Conservation (phyloP, 257 asterid species). For the Solanum commersonii region DNA sequence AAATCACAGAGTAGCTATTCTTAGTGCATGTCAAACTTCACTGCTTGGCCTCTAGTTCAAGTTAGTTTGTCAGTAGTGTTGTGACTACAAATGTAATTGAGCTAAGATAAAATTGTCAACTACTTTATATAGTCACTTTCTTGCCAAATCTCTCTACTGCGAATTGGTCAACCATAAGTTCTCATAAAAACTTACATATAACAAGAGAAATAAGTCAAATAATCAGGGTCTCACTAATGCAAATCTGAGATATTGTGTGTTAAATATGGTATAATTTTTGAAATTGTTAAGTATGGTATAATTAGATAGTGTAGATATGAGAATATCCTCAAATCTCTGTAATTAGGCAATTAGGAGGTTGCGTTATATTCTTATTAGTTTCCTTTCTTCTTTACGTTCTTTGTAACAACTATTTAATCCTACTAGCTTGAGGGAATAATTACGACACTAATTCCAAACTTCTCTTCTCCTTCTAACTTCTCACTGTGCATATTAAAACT, state of each 20-base stretch:
- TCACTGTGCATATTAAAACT: background rate
- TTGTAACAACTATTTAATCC: background rate
- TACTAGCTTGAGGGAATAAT: background rate
- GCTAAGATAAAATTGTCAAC: background rate
- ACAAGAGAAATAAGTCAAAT: background rate
- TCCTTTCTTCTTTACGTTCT: background rate
- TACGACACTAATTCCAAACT: background rate
- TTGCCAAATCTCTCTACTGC: background rate
- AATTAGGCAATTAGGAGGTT: background rate
- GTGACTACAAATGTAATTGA: background rate
- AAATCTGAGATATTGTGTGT: background rate
- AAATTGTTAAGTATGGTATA: background rate
- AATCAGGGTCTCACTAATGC: background rate
- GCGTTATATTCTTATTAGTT: background rate
- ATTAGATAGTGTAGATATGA: background rate
- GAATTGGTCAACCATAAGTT: background rate
- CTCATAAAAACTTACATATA: background rate
- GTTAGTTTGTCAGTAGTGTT: background rate
- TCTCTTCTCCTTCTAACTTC: background rate
- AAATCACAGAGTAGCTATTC: background rate
- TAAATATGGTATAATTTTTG: background rate
- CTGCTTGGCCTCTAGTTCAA: background rate
- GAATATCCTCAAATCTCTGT: background rate
- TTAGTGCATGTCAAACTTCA: background rate
- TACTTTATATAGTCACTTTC: background rate